A percentile compares a stretch with the other conserved stretches of the same genome.
Evolutionary conservation across 2,329 filamentous ascomycete species (phyloP).

Genomic region (Calonectria honghensis): DNA sequence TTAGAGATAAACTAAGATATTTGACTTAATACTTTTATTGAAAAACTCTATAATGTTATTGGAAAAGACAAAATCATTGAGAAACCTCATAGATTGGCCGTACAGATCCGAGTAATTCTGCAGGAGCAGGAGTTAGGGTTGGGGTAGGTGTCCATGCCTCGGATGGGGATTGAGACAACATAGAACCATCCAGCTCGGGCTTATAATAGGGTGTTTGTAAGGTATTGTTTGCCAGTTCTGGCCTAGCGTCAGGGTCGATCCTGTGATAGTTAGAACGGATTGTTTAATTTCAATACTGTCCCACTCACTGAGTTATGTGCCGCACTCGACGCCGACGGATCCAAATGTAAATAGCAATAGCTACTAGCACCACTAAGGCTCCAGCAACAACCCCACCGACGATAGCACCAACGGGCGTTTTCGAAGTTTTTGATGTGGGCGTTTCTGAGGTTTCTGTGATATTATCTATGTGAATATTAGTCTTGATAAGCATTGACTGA

Average conservation of each 20-base stretch:
- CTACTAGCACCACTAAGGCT: background rate
- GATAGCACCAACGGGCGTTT: constrained; percentile 2
- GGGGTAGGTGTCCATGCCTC: background rate
- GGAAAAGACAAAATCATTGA: background rate
- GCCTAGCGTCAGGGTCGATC: background rate
- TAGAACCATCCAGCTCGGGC: background rate
- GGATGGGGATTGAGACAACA: background rate
- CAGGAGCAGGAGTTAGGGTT: background rate
- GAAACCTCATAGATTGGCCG: background rate
- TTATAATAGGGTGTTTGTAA: constrained; percentile 1
- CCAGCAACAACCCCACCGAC: background rate
- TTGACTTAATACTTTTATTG: background rate
- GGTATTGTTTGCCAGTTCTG: background rate
- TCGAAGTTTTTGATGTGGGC: too few relatives aligned
- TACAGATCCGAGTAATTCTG: background rate
- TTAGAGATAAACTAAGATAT: background rate
- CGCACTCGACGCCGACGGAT: background rate
- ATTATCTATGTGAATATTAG: background rate
- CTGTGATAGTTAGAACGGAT: background rate
- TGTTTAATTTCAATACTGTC: background rate
- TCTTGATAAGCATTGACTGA: too few relatives aligned
- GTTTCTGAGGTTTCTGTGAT: background rate
- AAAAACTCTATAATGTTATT: background rate
- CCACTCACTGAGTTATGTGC: background rate
- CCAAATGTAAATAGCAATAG: background rate